These are phyloP conservation scores for Pseudocercospora pini-densiflorae DNA, from an alignment of 2,329 filamentous ascomycete genomes.

Conservation along the genomic window DNA sequence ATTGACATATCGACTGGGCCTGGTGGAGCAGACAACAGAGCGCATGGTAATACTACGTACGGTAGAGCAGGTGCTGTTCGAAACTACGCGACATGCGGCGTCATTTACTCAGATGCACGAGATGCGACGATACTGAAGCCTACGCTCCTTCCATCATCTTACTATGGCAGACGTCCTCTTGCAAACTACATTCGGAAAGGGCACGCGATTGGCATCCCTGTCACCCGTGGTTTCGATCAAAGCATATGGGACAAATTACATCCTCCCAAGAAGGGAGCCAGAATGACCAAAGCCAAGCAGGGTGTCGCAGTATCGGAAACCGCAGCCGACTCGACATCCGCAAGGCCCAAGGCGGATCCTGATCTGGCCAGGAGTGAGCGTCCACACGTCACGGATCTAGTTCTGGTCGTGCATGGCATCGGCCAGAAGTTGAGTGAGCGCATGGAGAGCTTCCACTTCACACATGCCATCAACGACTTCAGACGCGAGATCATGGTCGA, in stretches of 20 bases:
- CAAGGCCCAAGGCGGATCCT: conserved; percentile 53
- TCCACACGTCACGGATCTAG: conserved; percentile 79
- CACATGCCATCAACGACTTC: conserved; percentile 91
- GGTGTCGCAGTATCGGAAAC: conserved; percentile 51
- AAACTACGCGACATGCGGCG: conserved; percentile 74
- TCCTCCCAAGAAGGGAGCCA: conserved; percentile 52
- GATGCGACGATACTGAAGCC: conserved; percentile 87
- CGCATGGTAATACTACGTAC: conserved; percentile 48
- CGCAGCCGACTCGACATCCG: conserved; percentile 37
- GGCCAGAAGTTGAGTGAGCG: conserved; percentile 94
- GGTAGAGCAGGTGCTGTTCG: conserved; percentile 52
- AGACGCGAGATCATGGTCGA: conserved; percentile 86
- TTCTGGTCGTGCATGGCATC: conserved; percentile 93
- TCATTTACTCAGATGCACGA: conserved; percentile 79
- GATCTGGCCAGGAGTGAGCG: conserved; percentile 67
- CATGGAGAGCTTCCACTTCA: conserved; percentile 96
- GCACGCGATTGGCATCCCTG: conserved; percentile 77
- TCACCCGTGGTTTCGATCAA: conserved; percentile 88
- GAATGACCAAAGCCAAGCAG: conserved; percentile 47
- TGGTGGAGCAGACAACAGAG: conserved; percentile 53
- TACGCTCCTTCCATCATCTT: conserved; percentile 80
- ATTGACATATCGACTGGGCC: conserved; percentile 54
- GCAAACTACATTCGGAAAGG: conserved; percentile 82
- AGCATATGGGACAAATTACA: conserved; percentile 76
- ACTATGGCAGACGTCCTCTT: conserved; percentile 80